Conservation (phyloP, 345 rosid species). For the Gossypium raimondii region DNA sequence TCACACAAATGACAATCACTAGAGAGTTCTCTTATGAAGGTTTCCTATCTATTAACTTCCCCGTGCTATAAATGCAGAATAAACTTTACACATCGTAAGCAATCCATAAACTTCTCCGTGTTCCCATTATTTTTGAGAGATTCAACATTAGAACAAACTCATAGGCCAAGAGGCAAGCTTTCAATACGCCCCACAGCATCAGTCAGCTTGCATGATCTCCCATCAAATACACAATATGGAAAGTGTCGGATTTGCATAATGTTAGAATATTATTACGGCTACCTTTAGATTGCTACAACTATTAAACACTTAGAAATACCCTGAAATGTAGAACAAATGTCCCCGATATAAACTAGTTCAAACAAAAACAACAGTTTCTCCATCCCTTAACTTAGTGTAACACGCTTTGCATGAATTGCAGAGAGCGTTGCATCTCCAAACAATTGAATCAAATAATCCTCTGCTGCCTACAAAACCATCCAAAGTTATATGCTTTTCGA, state of each 20-base stretch:
- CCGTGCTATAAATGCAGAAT: background rate
- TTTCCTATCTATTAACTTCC: too few relatives aligned
- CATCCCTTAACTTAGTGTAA: slow-evolving; percentile 53
- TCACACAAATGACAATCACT: too few relatives aligned
- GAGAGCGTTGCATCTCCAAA: slow-evolving; percentile 84
- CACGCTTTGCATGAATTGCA: slow-evolving; percentile 87
- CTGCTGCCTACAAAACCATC: slow-evolving; percentile 62
- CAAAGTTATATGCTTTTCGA: background rate
- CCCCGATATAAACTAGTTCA: background rate
- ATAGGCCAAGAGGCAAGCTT: background rate
- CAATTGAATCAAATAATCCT: slow-evolving; percentile 64
- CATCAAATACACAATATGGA: background rate
- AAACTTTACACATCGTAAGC: background rate
- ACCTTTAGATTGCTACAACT: background rate
- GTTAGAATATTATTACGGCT: background rate
- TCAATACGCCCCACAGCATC: background rate
- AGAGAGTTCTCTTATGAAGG: too few relatives aligned
- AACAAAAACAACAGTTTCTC: slow-evolving; percentile 6
- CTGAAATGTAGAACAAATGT: background rate
- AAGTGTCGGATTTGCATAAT: background rate
- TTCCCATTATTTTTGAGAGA: background rate
- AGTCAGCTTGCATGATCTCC: background rate
- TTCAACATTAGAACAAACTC: background rate
- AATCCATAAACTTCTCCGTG: background rate
- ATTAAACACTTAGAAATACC: background rate